Evolutionary conservation across 371 early-diverging fungal genomes (phyloP).

Genomic region (Lichtheimia ramosa): DNA sequence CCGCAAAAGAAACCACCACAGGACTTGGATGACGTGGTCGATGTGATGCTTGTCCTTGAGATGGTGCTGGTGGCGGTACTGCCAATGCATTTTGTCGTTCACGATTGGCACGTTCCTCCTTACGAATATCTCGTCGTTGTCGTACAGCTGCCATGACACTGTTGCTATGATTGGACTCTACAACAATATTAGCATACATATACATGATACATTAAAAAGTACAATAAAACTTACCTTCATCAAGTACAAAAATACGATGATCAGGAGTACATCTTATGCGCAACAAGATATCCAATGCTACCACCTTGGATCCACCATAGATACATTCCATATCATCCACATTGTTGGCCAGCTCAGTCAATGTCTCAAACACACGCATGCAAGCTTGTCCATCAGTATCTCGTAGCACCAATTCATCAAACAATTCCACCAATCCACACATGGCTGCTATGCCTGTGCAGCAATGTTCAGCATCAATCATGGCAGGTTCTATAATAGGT

Average conservation of each 20-base stretch:
- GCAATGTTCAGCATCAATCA: background rate
- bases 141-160: conserved; percentile 8
- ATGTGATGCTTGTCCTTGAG: conserved; percentile 9
- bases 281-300: conserved; percentile 55
- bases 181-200: background rate
- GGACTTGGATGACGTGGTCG: conserved; percentile 44
- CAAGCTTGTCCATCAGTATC: conserved; percentile 19
- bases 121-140: background rate
- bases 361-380: conserved; percentile 44
- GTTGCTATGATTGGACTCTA: conserved; percentile 2
- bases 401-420: conserved; percentile 23
- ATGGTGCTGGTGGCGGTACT: conserved; percentile 11
- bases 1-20: conserved; percentile 19
- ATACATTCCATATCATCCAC: conserved; percentile 35
- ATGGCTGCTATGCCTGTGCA: conserved; percentile 36
- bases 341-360: conserved; percentile 48
- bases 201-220: background rate
- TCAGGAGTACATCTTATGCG: conserved; percentile 60
- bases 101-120: background rate
- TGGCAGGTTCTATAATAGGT: background rate
- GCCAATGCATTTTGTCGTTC: conserved; percentile 21
- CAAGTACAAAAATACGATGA: conserved; percentile 51
- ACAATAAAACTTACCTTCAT: conserved; percentile 29
- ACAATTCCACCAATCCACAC: conserved; percentile 39
- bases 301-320: conserved; percentile 52